Evolutionary conservation across 345 rosid species (phyloP), one percentile per base, ranked within the genome.

Genomic region (Conringia planisiliqua): DNA sequence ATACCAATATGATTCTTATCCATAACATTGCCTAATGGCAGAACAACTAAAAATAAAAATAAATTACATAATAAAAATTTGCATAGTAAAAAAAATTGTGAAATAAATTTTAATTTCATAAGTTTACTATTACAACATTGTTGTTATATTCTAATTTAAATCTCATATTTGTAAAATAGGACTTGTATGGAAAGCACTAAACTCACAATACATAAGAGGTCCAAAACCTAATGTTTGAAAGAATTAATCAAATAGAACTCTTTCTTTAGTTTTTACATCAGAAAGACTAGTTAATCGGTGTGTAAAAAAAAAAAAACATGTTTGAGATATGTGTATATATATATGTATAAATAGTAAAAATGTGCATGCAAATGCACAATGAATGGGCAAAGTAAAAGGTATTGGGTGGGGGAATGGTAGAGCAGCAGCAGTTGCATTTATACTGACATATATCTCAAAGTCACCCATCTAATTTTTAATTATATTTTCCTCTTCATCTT

Each of bases 331-430:
- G n/a, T n/a, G 4, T 18, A 18, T 18, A 18, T 16, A 47, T 33
- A 24, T n/a, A 48, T 48, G 7, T 50, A 20, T 48, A 48, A 56
- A 36, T 30, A 60, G 60, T 26, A 48, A 68, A 70, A 63, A 35
- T 26, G 71, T 46, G 71, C 66, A 70, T 70, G 71, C 59, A 76
- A 44, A 39, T 70, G 66, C 65, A 16, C 63, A 58, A 59, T 71
- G 73, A 66, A 71, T 66, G 63, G 62, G 81, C 73, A 71, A 72
- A 32, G 73, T 71, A 78, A 70, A 72, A 72, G 80, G 64, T 78
- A 66, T 66, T 72, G 73, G 77, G 64, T 66, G 13, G 69, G 32
- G 57, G 70, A 33, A 65, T 66, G 81, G 77, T 60, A 32, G 72
- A 77, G 50, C 63, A 56, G 68, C 62, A 66, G 14, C 60, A 62